These are phyloP conservation scores for Sonneratia caseolaris DNA, from an alignment of 345 rosid genomes.

Conservation along the genomic window DNA sequence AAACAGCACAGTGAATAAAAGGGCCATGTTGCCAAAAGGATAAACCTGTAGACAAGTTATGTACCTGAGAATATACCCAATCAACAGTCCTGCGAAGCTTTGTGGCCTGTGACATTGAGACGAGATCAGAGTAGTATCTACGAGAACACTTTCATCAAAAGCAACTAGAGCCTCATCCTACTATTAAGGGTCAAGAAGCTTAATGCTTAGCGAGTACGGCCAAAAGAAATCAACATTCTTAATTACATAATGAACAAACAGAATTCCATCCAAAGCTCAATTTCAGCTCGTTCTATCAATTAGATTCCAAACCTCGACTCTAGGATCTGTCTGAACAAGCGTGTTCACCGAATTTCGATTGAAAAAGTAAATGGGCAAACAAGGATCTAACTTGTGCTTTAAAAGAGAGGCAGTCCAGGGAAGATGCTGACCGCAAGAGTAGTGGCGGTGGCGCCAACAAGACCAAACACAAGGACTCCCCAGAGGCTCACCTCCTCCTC, in stretches of 20 bases:
- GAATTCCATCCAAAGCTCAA: not conserved
- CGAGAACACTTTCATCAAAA: slow-evolving; percentile 9
- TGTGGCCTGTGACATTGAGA: slow-evolving; percentile 53
- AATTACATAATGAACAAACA: not conserved
- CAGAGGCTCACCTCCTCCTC: slow-evolving; percentile 49
- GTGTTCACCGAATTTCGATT: not conserved
- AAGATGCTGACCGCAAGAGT: slow-evolving; percentile 48
- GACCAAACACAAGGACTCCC: slow-evolving; percentile 62
- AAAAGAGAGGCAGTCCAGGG: not conserved
- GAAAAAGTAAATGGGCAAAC: not conserved
- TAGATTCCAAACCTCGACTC: not conserved
- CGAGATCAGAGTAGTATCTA: not conserved
- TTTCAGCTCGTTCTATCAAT: not conserved
- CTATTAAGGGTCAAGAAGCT: not conserved
- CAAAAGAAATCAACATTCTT: not conserved
- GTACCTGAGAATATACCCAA: slow-evolving; percentile 73
- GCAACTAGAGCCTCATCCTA: not conserved
- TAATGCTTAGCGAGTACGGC: not conserved
- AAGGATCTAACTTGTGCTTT: not conserved
- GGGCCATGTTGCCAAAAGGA: not conserved
- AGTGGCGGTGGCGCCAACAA: slow-evolving; percentile 87
- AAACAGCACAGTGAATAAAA: not conserved
- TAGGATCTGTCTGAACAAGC: not conserved
- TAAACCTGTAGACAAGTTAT: not conserved
- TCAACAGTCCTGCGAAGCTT: slow-evolving; percentile 73